These are phyloP conservation scores for Grigorovia jiainica DNA, from an alignment of 805 yeast genomes.

Conservation along the genomic window DNA sequence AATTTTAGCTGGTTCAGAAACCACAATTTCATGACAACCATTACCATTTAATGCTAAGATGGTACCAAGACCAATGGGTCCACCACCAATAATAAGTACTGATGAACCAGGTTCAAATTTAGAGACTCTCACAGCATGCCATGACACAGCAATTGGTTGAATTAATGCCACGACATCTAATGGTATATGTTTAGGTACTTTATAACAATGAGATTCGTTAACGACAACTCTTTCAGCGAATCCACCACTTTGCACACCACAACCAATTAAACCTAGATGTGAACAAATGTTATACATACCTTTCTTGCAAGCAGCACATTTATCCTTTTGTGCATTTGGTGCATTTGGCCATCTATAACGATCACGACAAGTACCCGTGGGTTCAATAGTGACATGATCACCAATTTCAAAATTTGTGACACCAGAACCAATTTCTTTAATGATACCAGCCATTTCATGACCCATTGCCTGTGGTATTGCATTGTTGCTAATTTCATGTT, in stretches of 20 bases:
- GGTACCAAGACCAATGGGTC: constrained; percentile 55
- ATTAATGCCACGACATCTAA: constrained; percentile 47
- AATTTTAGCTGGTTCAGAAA: constrained; percentile 42
- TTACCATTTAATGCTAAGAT: constrained; percentile 45
- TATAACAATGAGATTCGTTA: constrained; percentile 31
- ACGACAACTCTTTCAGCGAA: constrained; percentile 41
- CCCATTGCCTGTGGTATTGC: constrained; percentile 41
- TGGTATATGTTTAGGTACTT: constrained; percentile 36
- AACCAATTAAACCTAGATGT: constrained; percentile 40
- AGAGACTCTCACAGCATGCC: constrained; percentile 49
- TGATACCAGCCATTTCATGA: constrained; percentile 44
- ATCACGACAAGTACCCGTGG: constrained; percentile 50
- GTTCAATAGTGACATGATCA: constrained; percentile 55
- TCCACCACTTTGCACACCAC: constrained; percentile 52
- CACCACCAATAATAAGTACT: constrained; percentile 49
- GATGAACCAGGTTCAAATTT: constrained; percentile 36
- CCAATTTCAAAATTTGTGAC: constrained; percentile 40
- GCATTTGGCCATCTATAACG: constrained; percentile 32
- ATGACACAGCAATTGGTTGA: constrained; percentile 47
- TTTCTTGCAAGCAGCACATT: constrained; percentile 41
- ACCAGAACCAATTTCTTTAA: constrained; percentile 36
- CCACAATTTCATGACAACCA: constrained; percentile 41
- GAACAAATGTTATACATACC: constrained; percentile 48
- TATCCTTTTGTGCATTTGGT: constrained; percentile 18
- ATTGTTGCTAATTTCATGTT: constrained; percentile 30